Base-by-base conservation (phyloP, 495 filamentous ascomycete species). In the Pyrenula massariospora region DNA sequence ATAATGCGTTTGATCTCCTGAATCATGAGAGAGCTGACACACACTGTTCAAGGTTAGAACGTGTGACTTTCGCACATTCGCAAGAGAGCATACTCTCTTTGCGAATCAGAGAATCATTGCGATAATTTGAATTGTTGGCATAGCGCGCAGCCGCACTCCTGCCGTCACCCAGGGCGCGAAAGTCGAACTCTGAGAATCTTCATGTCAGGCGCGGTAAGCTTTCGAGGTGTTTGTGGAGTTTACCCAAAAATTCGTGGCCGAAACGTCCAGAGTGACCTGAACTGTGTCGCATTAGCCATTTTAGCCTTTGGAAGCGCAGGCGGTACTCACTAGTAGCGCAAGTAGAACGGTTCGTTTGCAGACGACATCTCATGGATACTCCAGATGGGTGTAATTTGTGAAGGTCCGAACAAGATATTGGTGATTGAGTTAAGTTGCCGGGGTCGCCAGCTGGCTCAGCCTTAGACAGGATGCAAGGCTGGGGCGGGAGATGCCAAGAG, bases 51-150 rank as follows among this genome's bases (percentile, higher is more conserved):
- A 11, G n/a, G 48, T 65, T 49, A 59, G 47, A 42, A 53, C 51
- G 50, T 10, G 10, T 50, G 20, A 19, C n/a, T 25, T 23, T 12
- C 48, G 50, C 22, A 15, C 20, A 54, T 53, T 54, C 52, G 49
- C 52, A 24, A 22, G 58, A 53, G 48, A 2, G 77, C 91, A 65
- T 77, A 97, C 93, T 97, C 77, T 97, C 94, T 90, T 97, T 99
- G 60, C 94, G 87, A 66, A 99, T 97, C 62, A 99, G 74, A 59
- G 91, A 95, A 72, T 99, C 94, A 75, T 97, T 97, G 60, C 94
- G 85, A 73, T 99, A 99, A 72, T 97, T 99, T 54, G 93, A 96
- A 71, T 99, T 99, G 76, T 99, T 99, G 48, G 94, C 94, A 71
- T 99, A 99, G 65, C 94, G 86, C 12, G 92, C 90, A 52, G 89